phyloP scores from a whole-genome alignment of 1,284 basidiomycete genomes.

The Salmacisia buchloeana region DNA sequence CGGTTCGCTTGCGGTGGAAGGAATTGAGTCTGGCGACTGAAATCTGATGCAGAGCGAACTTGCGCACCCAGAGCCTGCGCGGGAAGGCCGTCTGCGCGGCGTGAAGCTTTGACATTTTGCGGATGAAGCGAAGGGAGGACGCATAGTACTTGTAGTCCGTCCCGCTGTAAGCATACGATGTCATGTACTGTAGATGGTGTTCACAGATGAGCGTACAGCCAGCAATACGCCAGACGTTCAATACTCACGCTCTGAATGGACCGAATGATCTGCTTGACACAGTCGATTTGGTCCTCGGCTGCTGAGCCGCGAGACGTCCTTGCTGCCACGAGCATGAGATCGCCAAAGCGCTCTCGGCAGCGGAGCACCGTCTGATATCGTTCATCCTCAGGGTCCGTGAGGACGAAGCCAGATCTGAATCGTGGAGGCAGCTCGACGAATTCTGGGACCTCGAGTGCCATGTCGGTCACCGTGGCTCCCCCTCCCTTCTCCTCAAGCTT shows the following conservation, averaged over 20 bases:
- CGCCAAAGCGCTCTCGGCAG: slow-evolving; percentile 66
- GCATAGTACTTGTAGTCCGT: slow-evolving; percentile 46
- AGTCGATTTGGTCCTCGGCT: slow-evolving; percentile 87
- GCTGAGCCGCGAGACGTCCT: slow-evolving; percentile 54
- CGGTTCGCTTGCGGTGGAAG: slow-evolving; percentile 72
- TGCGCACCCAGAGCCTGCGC: slow-evolving; percentile 69
- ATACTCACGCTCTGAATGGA: slow-evolving; percentile 25
- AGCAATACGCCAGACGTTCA: not conserved
- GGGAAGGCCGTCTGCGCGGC: slow-evolving; percentile 69
- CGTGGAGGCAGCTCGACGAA: slow-evolving; percentile 56
- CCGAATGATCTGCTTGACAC: slow-evolving; percentile 60
- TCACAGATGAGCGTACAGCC: not conserved
- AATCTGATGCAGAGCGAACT: slow-evolving; percentile 65
- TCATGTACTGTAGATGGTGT: slow-evolving; percentile 20
- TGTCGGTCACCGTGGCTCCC: slow-evolving; percentile 57
- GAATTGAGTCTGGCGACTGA: slow-evolving; percentile 66
- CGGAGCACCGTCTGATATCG: slow-evolving; percentile 65
- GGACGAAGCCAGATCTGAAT: slow-evolving; percentile 62
- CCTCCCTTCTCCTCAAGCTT: slow-evolving; percentile 60
- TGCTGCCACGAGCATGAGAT: slow-evolving; percentile 67
- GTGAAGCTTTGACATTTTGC: slow-evolving; percentile 58
- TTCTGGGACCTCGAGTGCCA: slow-evolving; percentile 62
- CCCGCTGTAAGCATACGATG: slow-evolving; percentile 43
- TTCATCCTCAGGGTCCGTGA: slow-evolving; percentile 69
- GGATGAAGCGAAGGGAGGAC: slow-evolving; percentile 35